Conservation (phyloP, 805 yeast species). For the Ogataea nitratoaversa region DNA sequence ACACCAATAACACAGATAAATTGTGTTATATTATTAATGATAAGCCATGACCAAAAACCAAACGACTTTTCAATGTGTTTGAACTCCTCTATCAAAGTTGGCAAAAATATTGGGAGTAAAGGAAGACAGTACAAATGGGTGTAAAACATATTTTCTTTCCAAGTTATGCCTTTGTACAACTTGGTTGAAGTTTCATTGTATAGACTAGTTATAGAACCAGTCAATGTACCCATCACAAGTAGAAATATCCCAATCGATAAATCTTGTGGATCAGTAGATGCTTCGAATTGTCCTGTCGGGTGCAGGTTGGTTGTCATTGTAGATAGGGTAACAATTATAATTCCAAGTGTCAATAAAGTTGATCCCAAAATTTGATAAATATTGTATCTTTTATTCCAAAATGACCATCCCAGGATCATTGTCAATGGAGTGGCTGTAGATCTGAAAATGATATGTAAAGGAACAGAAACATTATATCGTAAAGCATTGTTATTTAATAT, state of each 20-base stretch:
- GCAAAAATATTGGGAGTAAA: constrained; percentile 38
- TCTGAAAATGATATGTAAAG: constrained; percentile 62
- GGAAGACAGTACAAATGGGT: constrained; percentile 55
- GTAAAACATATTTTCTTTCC: constrained; percentile 66
- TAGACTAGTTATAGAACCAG: constrained; percentile 56
- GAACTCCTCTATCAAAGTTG: constrained; percentile 19
- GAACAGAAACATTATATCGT: constrained; percentile 54
- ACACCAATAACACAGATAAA: constrained; percentile 66
- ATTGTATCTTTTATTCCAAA: constrained; percentile 44
- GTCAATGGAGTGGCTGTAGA: constrained; percentile 62
- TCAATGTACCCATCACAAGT: constrained; percentile 43
- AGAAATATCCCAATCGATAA: constrained; percentile 35
- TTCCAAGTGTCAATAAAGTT: constrained; percentile 50
- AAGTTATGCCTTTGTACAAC: constrained; percentile 42
- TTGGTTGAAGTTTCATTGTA: constrained; percentile 48
- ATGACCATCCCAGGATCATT: constrained; percentile 48
- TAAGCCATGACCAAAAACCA: constrained; percentile 24
- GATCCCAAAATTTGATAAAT: constrained; percentile 47
- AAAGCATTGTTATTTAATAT: constrained; percentile 56
- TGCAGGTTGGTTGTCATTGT: neutral
- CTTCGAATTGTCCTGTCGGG: neutral
- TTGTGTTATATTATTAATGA: constrained; percentile 49
- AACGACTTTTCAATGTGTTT: neutral
- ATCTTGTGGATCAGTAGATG: neutral
- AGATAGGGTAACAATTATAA: constrained; percentile 37